Conservation (phyloP, 1,284 basidiomycete species). For the Ustilago loliicola region DNA sequence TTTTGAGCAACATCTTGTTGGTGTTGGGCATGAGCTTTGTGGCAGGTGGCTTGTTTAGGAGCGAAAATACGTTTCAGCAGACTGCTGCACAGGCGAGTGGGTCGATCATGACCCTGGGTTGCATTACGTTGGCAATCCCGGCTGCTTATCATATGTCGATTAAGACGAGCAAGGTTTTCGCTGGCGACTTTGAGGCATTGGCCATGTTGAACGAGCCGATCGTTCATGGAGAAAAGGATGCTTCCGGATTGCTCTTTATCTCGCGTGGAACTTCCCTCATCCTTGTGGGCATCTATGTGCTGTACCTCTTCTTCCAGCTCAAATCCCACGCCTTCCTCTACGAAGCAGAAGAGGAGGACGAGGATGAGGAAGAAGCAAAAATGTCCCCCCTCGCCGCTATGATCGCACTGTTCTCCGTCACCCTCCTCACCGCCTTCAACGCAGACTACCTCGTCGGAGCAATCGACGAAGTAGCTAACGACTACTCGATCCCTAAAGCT, state of each 20-base stretch:
- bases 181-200: constrained; percentile 55
- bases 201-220: constrained; percentile 31
- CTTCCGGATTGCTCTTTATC: constrained; percentile 66
- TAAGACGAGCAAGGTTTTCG: constrained; percentile 63
- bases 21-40: constrained; percentile 68
- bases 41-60: constrained; percentile 67
- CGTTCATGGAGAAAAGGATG: constrained; percentile 31
- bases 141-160: constrained; percentile 79
- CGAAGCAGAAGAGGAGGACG: constrained; percentile 58
- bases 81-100: constrained; percentile 68
- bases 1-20: constrained; percentile 67
- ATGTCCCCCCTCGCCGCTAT: constrained; percentile 67
- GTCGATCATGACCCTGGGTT: constrained; percentile 84
- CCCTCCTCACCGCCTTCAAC: constrained; percentile 67
- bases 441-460: constrained; percentile 71
- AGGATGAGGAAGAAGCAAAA: constrained; percentile 63
- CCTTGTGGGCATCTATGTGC: constrained; percentile 83
- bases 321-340: constrained; percentile 67
- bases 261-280: constrained; percentile 72
- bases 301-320: constrained; percentile 74
- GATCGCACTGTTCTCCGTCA: constrained; percentile 60
- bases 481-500: constrained; percentile 68
- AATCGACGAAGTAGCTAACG: constrained; percentile 67
- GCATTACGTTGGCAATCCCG: constrained; percentile 91
- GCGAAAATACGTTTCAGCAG: constrained; percentile 67